Evolutionary conservation across 805 yeast genomes (phyloP), one percentile per base, ranked within the genome.

Genomic region (Yarrowia sp.): DNA sequence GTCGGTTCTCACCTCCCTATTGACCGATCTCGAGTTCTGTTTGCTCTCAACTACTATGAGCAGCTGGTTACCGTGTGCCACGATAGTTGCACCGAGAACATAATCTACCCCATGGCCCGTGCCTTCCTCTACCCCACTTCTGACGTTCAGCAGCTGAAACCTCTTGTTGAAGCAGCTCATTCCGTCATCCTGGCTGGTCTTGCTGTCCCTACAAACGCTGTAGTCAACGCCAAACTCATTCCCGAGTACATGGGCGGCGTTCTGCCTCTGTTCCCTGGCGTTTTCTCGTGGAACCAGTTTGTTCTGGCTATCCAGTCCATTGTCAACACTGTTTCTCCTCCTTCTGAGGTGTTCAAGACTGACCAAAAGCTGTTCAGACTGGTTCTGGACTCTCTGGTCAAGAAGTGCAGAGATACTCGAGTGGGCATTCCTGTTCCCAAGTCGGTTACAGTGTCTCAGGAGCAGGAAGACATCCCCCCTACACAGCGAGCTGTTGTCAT

Each of bases 131-230:
- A 46, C 9, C 75, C 75, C 8, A 67, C 70, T 5, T 48, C 49
- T 2, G 71, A 65, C 35, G 12, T 32, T 16, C 50, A 63, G n/a
- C 26, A 69, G 26, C 64, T 58, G 59, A 73, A 77, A 36, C 75
- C 79, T 1, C 72, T 86, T 5, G 76, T 87, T 11, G 94, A 89
- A 74, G 85, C 88, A 0, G 81, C 87, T 0, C 94, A 89, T 74
- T 86, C 92, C 0, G 89, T 88, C 0, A 78, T 83, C 74, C 74
- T 86, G 36, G 76, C 81, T 5, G 78, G 79, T 19, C 71, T 77
- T 5, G 71, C 74, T 4, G 66, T 70, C 9, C 72, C 71, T 14
- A 43, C 69, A 19, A 59, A 48, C 41, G 68, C 65, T 16, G 32
- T 41, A 1, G 41, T 38, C 15, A 43, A 63, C 53, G 70, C 35